Percentiles rank a stretch among this genome's conserved stretches.
Conservation (phyloP, 2,329 filamentous ascomycete species). For the Chrysosporium keratinophilum region DNA sequence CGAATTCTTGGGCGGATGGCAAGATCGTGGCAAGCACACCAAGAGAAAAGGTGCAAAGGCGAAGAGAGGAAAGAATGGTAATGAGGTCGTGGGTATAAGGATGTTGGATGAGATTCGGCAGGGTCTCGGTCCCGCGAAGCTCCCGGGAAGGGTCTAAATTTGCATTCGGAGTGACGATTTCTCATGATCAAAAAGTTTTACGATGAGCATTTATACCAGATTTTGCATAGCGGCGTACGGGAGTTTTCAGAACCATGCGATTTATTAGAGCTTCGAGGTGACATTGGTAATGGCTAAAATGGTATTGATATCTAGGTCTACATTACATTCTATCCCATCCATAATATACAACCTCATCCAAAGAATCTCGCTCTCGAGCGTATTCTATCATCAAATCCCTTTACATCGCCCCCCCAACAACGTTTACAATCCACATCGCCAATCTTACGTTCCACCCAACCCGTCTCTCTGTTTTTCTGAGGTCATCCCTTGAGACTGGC, state of each 20-base stretch:
- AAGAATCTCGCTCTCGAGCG: neutral
- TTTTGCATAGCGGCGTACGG: conserved; percentile 4
- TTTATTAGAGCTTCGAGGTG: neutral
- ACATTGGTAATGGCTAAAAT: neutral
- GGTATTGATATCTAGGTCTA: neutral
- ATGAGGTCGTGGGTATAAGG: conserved; percentile 68
- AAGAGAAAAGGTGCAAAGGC: conserved; percentile 37
- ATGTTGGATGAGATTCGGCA: conserved; percentile 83
- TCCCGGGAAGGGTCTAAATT: conserved; percentile 35
- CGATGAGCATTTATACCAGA: neutral
- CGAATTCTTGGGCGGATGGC: conserved; percentile 66
- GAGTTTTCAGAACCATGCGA: neutral
- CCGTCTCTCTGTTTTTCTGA: conserved; percentile 68
- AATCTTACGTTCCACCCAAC: conserved; percentile 76
- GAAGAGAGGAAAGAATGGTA: conserved; percentile 66
- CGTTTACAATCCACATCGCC: conserved; percentile 86
- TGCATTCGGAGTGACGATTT: neutral
- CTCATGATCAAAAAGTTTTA: neutral
- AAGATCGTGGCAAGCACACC: conserved; percentile 33
- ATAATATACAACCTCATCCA: neutral
- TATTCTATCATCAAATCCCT: neutral
- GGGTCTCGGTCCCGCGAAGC: conserved; percentile 64
- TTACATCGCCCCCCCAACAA: conserved; percentile 78
- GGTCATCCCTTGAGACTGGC: conserved; percentile 62
- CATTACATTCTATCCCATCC: neutral